phyloP scores from a whole-genome alignment of 352 stramenopile species.

The Globisporangium cederbergense region DNA sequence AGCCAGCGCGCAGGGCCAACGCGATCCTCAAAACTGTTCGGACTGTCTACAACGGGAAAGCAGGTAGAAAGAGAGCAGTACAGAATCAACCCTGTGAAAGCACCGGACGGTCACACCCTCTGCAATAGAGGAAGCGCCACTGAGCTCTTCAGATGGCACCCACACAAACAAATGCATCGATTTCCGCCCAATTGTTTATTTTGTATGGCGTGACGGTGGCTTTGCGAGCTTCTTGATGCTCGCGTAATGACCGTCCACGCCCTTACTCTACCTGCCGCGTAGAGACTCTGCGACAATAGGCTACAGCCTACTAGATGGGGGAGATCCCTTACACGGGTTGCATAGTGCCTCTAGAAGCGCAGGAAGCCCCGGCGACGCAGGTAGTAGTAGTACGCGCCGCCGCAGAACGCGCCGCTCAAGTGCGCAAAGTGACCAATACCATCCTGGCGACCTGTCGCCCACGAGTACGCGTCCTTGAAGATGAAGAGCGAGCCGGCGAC shows the following conservation, averaged over 20 bases:
- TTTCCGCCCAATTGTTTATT: not conserved
- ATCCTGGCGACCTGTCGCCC: slow-evolving; percentile 39
- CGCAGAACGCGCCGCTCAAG: slow-evolving; percentile 59
- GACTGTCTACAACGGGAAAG: slow-evolving; percentile 27
- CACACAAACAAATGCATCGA: no score
- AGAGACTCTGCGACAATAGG: not conserved
- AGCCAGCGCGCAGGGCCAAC: slow-evolving; percentile 12
- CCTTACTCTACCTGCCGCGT: not conserved
- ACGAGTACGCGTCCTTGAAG: slow-evolving; percentile 67
- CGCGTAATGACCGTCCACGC: not conserved
- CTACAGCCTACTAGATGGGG: not conserved
- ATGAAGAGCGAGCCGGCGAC: slow-evolving; percentile 70
- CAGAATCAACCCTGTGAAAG: slow-evolving; percentile 35
- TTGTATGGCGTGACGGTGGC: not conserved
- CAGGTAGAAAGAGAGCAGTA: slow-evolving; percentile 30
- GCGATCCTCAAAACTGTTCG: slow-evolving; percentile 8
- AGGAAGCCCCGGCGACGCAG: slow-evolving; percentile 23
- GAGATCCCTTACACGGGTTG: no score
- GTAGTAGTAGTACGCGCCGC: slow-evolving; percentile 60
- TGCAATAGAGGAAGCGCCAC: no score
- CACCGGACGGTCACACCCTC: slow-evolving; percentile 19
- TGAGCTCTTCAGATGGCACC: no score
- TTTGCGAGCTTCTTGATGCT: not conserved
- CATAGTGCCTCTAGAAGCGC: not conserved
- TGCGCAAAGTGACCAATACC: slow-evolving; percentile 76